Evolutionary conservation across 768 basidiomycete genomes (phyloP).

Genomic region (Jaapia argillacea): DNA sequence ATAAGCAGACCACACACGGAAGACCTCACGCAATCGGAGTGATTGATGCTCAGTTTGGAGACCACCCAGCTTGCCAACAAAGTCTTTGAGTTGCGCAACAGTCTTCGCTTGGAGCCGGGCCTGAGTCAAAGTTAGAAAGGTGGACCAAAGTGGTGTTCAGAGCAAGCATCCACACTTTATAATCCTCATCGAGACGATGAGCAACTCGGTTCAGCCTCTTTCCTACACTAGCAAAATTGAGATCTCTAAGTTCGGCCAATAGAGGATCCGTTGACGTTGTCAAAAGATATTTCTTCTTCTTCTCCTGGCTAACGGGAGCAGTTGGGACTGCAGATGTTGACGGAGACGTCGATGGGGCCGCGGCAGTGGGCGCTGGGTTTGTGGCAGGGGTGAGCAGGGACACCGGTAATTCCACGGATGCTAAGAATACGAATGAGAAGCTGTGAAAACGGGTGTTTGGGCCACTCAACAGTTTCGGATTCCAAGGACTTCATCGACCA

Average conservation of each 20-base stretch:
- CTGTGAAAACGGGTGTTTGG: neutral
- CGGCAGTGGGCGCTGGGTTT: conserved; percentile 18
- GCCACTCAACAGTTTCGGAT: conserved; percentile 71
- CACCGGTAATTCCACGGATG: conserved; percentile 71
- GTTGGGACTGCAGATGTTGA: conserved; percentile 30
- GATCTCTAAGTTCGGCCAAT: conserved; percentile 74
- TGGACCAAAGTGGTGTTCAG: too few species aligned
- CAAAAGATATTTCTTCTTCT: conserved; percentile 84
- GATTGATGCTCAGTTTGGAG: conserved; percentile 89
- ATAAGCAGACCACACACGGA: conserved; percentile 5
- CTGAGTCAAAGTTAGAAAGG: conserved; percentile 24
- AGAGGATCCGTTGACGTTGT: conserved; percentile 72
- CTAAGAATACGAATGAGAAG: conserved; percentile 24
- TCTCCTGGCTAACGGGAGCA: conserved; percentile 56
- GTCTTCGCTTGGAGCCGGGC: conserved; percentile 83
- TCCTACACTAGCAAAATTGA: conserved; percentile 89
- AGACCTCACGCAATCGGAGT: conserved; percentile 70
- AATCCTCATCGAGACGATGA: conserved; percentile 81
- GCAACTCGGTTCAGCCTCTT: conserved; percentile 74
- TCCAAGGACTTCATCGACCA: conserved; percentile 86
- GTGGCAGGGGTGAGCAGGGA: conserved; percentile 55
- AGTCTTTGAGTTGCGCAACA: conserved; percentile 83
- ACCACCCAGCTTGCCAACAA: conserved; percentile 91
- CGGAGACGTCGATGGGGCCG: conserved; percentile 31
- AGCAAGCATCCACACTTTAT: conserved; percentile 47